A percentile compares a stretch with the other conserved stretches of the same genome.
phyloP scores from a whole-genome alignment of 202 grass and related monocot genomes.

The Setaria italica region DNA sequence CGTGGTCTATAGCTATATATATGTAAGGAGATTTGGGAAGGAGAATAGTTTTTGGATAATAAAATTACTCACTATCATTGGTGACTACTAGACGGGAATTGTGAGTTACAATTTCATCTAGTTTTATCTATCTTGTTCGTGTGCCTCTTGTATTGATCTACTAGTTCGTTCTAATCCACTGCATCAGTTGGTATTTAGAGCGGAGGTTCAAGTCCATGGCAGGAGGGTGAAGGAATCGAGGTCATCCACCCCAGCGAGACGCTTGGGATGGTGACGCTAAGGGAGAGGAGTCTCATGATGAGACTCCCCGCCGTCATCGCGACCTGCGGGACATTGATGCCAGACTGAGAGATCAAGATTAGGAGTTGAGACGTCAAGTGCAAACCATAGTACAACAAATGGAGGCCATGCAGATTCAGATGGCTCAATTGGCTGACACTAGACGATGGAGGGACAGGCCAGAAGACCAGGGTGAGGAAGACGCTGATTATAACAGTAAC shows the following conservation, averaged over 20 bases:
- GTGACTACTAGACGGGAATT: neutral
- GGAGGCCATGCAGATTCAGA: neutral
- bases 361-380: slow-evolving; percentile 2
- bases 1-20: neutral
- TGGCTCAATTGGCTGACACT: neutral
- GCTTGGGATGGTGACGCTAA: neutral
- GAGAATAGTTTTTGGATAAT: neutral
- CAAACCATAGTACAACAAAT: slow-evolving; percentile 4
- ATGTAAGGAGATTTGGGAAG: neutral
- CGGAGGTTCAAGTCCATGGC: neutral
- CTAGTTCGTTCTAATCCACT: neutral
- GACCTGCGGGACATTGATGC: neutral
- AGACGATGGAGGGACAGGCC: neutral
- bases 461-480: slow-evolving; percentile 14
- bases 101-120: neutral
- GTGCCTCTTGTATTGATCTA: neutral
- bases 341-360: neutral
- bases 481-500: neutral
- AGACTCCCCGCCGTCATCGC: neutral
- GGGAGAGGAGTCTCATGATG: neutral
- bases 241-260: neutral
- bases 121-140: neutral
- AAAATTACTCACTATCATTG: neutral
- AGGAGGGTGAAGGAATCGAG: neutral
- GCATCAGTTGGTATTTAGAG: neutral